phyloP scores from a whole-genome alignment of 2,329 filamentous ascomycete genomes.

The Scedosporium dehoogii region DNA sequence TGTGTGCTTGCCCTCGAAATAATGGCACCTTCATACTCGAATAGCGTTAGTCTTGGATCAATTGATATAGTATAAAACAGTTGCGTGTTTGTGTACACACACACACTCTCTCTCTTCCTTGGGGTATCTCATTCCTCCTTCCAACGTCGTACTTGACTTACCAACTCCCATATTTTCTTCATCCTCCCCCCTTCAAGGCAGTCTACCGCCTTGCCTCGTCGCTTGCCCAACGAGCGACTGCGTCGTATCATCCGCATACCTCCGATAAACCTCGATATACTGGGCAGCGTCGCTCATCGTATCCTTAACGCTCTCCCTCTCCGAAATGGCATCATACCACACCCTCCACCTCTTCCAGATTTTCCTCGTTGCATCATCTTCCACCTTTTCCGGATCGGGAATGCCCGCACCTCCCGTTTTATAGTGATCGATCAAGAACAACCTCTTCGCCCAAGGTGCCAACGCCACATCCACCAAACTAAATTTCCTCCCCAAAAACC shows the following conservation, averaged over 20 bases:
- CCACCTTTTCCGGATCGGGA: conserved; percentile 20
- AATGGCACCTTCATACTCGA: too few species aligned
- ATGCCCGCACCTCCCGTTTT: conserved; percentile 47
- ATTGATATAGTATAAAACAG: too few species aligned
- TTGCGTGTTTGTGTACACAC: too few species aligned
- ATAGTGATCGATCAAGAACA: conserved; percentile 69
- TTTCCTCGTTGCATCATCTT: conserved; percentile 39
- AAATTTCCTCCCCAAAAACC: conserved; percentile 55
- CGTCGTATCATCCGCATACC: conserved; percentile 57
- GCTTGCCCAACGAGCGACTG: conserved; percentile 52
- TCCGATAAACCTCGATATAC: conserved; percentile 59
- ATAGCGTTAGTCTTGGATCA: too few species aligned
- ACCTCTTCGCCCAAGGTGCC: conserved; percentile 61
- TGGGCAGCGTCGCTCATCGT: conserved; percentile 59
- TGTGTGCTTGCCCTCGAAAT: neutral
- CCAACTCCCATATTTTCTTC: neutral
- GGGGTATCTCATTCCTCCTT: too few species aligned
- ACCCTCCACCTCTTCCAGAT: conserved; percentile 55
- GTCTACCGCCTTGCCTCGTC: conserved; percentile 48
- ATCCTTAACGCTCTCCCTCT: conserved; percentile 51
- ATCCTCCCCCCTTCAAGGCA: conserved; percentile 35
- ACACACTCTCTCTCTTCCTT: too few species aligned
- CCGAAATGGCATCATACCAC: conserved; percentile 52
- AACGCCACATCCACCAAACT: conserved; percentile 60
- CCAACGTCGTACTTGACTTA: too few species aligned